These are phyloP conservation scores for Penicillium alfredii DNA, from an alignment of 495 filamentous ascomycete genomes.

Conservation along the genomic window DNA sequence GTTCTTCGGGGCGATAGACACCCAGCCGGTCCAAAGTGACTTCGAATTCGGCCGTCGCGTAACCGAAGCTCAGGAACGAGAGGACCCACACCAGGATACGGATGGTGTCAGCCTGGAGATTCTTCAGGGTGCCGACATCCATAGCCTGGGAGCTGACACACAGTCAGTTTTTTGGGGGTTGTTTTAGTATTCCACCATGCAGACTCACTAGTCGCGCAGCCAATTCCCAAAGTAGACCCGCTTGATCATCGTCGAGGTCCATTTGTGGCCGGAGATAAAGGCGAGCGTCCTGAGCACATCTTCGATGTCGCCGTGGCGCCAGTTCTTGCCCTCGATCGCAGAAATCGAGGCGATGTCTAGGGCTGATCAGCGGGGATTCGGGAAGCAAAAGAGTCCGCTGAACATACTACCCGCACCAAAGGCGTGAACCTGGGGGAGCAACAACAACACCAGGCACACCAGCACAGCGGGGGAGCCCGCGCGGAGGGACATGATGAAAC, in stretches of 20 bases:
- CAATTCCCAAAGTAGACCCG: slow-evolving; percentile 83
- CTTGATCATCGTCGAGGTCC: slow-evolving; percentile 83
- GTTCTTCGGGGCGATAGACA: slow-evolving; percentile 90
- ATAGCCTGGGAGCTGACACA: slow-evolving; percentile 70
- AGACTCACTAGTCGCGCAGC: slow-evolving; percentile 42
- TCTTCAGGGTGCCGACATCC: slow-evolving; percentile 86
- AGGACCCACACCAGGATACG: slow-evolving; percentile 87
- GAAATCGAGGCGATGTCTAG: slow-evolving; percentile 84
- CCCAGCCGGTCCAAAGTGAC: slow-evolving; percentile 88
- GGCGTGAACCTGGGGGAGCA: slow-evolving; percentile 50
- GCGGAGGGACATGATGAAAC: slow-evolving; percentile 25
- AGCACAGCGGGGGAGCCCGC: slow-evolving; percentile 33
- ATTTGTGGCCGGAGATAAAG: slow-evolving; percentile 86
- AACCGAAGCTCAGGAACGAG: slow-evolving; percentile 88
- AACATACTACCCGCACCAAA: slow-evolving; percentile 80
- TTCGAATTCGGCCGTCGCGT: slow-evolving; percentile 95
- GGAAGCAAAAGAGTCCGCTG: neutral
- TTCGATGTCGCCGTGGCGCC: slow-evolving; percentile 96
- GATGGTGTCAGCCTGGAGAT: slow-evolving; percentile 84
- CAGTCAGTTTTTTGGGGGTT: slow-evolving; percentile 10
- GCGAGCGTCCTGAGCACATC: slow-evolving; percentile 87
- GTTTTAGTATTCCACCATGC: neutral
- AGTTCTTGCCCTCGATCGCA: slow-evolving; percentile 89
- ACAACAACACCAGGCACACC: slow-evolving; percentile 56
- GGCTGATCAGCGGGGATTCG: slow-evolving; percentile 2